phyloP scores from a whole-genome alignment of 1,284 basidiomycete genomes.

The Porodaedalea pini region DNA sequence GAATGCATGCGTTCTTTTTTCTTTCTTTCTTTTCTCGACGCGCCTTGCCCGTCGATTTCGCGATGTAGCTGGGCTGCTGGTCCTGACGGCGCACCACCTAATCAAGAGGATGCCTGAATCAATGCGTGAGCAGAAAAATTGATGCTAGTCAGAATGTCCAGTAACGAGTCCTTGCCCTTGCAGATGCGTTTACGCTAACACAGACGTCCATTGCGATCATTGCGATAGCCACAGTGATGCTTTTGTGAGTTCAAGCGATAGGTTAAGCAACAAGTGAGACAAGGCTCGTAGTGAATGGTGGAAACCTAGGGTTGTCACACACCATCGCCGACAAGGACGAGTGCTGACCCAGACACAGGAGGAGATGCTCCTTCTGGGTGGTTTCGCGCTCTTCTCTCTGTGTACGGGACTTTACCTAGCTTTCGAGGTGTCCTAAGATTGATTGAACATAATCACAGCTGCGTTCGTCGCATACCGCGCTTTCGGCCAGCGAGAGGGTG shows the following conservation, averaged over 20 bases:
- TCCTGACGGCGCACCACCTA: conserved; percentile 18
- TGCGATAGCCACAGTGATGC: conserved; percentile 56
- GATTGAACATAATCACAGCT: conserved; percentile 9
- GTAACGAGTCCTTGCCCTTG: conserved; percentile 37
- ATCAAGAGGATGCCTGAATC: conserved; percentile 21
- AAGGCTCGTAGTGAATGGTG: conserved; percentile 19
- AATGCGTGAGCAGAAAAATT: conserved; percentile 16
- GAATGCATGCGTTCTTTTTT: neutral
- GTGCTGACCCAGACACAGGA: conserved; percentile 65
- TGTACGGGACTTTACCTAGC: conserved; percentile 41
- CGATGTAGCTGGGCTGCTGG: conserved; percentile 18
- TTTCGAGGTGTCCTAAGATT: conserved; percentile 5
- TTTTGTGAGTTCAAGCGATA: conserved; percentile 48
- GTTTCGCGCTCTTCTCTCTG: conserved; percentile 68
- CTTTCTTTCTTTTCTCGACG: neutral
- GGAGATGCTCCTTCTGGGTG: conserved; percentile 64
- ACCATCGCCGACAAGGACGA: conserved; percentile 54
- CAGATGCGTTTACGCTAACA: conserved; percentile 65
- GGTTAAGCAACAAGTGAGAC: neutral
- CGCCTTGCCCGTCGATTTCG: neutral
- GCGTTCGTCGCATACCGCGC: conserved; percentile 22
- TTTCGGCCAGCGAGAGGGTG: conserved; percentile 10
- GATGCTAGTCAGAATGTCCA: too few relatives aligned
- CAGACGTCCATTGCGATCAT: conserved; percentile 70
- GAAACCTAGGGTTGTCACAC: conserved; percentile 62